Evolutionary conservation across 106 monocot genomes (phyloP).

Genomic region (Apostasia shenzhenica): DNA sequence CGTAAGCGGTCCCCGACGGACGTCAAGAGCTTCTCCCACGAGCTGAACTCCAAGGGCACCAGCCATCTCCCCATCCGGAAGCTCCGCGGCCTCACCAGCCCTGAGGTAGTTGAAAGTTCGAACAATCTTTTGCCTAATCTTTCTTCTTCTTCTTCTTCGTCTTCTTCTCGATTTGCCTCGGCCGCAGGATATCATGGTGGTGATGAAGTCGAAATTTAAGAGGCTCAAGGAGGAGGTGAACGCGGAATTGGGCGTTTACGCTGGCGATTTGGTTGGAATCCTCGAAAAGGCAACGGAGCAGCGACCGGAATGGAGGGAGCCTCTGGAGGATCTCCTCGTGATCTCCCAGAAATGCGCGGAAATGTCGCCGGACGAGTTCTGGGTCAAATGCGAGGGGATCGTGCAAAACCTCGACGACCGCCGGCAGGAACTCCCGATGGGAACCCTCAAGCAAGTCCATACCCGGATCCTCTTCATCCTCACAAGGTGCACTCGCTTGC

Average conservation of each 20-base stretch:
- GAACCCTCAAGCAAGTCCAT: constrained; percentile 78
- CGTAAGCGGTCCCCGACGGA: constrained; percentile 35
- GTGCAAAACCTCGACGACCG: constrained; percentile 84
- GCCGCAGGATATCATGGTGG: constrained; percentile 53
- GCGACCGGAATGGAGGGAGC: constrained; percentile 50
- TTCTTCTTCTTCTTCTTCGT: background rate
- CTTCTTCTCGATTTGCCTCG: background rate
- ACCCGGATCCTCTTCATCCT: constrained; percentile 91
- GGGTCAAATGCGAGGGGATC: constrained; percentile 73
- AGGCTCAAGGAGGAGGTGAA: constrained; percentile 77
- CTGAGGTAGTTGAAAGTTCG: constrained; percentile 21
- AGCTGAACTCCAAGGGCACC: constrained; percentile 41
- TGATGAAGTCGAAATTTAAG: constrained; percentile 57
- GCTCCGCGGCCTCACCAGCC: constrained; percentile 30
- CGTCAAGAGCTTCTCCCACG: constrained; percentile 96
- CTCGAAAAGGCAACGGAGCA: constrained; percentile 41
- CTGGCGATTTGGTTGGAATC: constrained; percentile 57
- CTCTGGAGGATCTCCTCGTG: constrained; percentile 72
- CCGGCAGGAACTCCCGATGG: constrained; percentile 72
- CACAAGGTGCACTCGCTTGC: constrained; percentile 76
- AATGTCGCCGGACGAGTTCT: constrained; percentile 74
- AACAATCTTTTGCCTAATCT: background rate
- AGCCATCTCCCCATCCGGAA: constrained; percentile 39
- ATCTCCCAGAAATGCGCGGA: constrained; percentile 62
- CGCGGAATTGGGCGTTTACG: constrained; percentile 59